phyloP scores from a whole-genome alignment of 2,329 filamentous ascomycete species.

The Arthrobotrys conoides region DNA sequence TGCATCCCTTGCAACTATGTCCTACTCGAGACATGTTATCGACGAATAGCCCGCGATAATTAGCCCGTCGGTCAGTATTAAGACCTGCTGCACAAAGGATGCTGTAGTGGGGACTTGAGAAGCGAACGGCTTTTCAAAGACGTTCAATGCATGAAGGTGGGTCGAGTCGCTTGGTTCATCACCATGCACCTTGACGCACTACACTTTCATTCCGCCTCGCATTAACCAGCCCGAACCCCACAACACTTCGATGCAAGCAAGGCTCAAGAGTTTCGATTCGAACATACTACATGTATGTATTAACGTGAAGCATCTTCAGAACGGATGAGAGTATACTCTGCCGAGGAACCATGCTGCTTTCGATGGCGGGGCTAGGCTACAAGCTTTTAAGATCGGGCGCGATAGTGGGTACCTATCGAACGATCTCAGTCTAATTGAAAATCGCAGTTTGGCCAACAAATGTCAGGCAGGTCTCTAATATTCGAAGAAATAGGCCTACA shows the following conservation, averaged over 20 bases:
- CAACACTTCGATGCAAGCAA: conserved; percentile 15
- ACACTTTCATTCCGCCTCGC: conserved; percentile 41
- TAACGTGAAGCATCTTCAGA: not conserved
- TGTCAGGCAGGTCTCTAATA: no score
- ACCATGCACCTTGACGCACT: conserved; percentile 21
- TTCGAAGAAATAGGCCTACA: no score
- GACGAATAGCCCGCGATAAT: not conserved
- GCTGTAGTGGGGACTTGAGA: not conserved
- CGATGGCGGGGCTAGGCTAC: conserved; percentile 8
- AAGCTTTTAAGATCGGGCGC: not conserved
- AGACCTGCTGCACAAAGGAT: not conserved
- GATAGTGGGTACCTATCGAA: not conserved
- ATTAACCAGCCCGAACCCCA: conserved; percentile 5
- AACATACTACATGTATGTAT: no score
- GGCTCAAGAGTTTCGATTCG: no score
- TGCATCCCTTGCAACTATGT: not conserved
- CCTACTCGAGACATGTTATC: not conserved
- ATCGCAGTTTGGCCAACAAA: no score
- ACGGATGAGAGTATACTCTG: not conserved
- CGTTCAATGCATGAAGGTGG: conserved; percentile 30
- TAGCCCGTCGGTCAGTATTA: not conserved
- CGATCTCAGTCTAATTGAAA: not conserved
- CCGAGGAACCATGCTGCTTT: not conserved
- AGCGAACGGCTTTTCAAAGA: conserved; percentile 47
- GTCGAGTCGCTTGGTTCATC: conserved; percentile 3